Evolutionary conservation across 331 rosid species (phyloP).

Genomic region (Quercus phellos): DNA sequence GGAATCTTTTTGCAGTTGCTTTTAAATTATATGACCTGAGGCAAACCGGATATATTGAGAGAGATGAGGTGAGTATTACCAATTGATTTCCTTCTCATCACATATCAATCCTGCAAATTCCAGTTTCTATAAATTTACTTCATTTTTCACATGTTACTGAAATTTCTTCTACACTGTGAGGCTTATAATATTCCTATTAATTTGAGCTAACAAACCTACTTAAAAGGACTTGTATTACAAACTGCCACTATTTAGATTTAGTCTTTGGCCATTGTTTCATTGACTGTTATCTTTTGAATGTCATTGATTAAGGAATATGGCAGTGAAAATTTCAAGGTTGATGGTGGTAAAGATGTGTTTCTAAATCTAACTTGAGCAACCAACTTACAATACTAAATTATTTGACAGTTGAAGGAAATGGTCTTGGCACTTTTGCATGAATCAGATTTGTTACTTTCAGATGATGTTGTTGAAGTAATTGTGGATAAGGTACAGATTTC

Average conservation of each 20-base stretch:
- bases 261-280: neutral
- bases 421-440: constrained; percentile 76
- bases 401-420: constrained; percentile 80
- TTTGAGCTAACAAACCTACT: neutral
- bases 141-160: neutral
- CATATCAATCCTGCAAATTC: constrained; percentile 1
- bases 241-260: neutral
- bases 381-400: constrained; percentile 11
- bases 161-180: neutral
- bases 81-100: neutral
- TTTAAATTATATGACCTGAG: constrained; percentile 76
- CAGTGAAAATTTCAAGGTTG: neutral
- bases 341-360: neutral
- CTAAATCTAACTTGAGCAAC: neutral
- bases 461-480: constrained; percentile 66
- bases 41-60: constrained; percentile 77
- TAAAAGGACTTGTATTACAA: neutral
- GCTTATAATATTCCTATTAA: neutral
- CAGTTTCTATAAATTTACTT: neutral
- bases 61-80: constrained; percentile 54
- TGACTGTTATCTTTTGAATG: neutral
- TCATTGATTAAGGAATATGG: neutral
- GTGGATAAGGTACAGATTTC: constrained; percentile 64
- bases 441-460: constrained; percentile 75
- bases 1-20: constrained; percentile 64